Evolutionary conservation across 371 early-diverging fungal species (phyloP), one percentile per base, ranked within the genome.

Genomic region (Dichotomocladium elegans): DNA sequence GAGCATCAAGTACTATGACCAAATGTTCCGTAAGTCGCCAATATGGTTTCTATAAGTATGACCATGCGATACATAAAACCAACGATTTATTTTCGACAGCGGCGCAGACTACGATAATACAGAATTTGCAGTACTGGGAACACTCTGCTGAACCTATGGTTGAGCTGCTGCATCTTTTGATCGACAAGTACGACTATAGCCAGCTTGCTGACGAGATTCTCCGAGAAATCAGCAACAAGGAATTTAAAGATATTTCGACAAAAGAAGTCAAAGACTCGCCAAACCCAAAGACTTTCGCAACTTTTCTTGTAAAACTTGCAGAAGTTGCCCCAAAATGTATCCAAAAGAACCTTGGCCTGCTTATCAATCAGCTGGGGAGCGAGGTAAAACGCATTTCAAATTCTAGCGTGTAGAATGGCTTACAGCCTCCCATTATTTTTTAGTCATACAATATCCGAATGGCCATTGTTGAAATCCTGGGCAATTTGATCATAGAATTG

Each of bases 111-210:
- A 84, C 92, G 12, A 83, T 95, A 17, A 79, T 89, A 49, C 94
- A 96, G 57, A 86, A 91, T 60, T 72, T 97, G 31, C 89, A 91
- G 54, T 95, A 94, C 60, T 93, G 85, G 77, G 97, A 97, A 42
- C 91, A 94, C 55, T 80, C 94, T 19, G 81, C 92, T 24, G 96
- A 98, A 59, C 78, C 87, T 14, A 90, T 95, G 87, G 98, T 97
- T 0, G 91, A 92, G 35, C 74, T 96, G 1, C 58, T 97, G 31
- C 75, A 83, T 22, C 67, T 79, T 53, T 58, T 91, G 34, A 73
- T 78, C 24, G 78, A 81, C 4, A 61, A 86, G 28, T 82, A 86
- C 56, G 85, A 87, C 24, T 79, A 86, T 53, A 72, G 82, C 41
- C 85, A 84, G 47, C 61, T 98, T 34, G 77, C 82, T 0, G 95